These are phyloP conservation scores for Cenococcum geophilum DNA, from an alignment of 495 filamentous ascomycete genomes.

Conservation along the genomic window DNA sequence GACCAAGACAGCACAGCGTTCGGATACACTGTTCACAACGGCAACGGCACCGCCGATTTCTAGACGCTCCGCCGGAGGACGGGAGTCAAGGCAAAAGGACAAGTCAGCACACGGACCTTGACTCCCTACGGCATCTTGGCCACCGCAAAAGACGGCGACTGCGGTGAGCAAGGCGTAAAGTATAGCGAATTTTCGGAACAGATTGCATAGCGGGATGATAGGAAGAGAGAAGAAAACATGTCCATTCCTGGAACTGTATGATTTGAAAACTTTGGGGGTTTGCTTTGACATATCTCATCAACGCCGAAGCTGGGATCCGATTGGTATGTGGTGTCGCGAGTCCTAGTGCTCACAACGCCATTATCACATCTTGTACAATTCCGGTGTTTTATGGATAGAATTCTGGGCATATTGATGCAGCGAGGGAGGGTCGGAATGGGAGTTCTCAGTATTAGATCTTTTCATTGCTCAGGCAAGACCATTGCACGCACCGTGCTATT, in stretches of 20 bases:
- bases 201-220: slow-evolving; percentile 11
- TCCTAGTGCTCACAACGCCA: background rate
- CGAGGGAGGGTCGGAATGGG: background rate
- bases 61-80: slow-evolving; percentile 27
- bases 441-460: slow-evolving; percentile 12
- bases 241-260: slow-evolving; percentile 1
- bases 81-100: slow-evolving; percentile 8
- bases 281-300: background rate
- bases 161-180: background rate
- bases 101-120: slow-evolving; percentile 6
- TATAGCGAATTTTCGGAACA: slow-evolving; percentile 9
- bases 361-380: background rate
- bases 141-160: slow-evolving; percentile 25
- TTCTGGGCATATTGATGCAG: background rate
- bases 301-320: background rate
- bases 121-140: slow-evolving; percentile 20
- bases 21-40: slow-evolving; percentile 37
- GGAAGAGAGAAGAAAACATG: background rate
- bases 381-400: background rate
- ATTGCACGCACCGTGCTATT: background rate
- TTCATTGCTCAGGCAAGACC: slow-evolving; percentile 22
- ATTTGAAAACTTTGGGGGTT: background rate
- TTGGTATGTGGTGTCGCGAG: slow-evolving; percentile 6
- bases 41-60: slow-evolving; percentile 31
- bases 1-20: slow-evolving; percentile 36